phyloP scores from a whole-genome alignment of 2,329 filamentous ascomycete genomes.

The Pseudodiploospora longispora region DNA sequence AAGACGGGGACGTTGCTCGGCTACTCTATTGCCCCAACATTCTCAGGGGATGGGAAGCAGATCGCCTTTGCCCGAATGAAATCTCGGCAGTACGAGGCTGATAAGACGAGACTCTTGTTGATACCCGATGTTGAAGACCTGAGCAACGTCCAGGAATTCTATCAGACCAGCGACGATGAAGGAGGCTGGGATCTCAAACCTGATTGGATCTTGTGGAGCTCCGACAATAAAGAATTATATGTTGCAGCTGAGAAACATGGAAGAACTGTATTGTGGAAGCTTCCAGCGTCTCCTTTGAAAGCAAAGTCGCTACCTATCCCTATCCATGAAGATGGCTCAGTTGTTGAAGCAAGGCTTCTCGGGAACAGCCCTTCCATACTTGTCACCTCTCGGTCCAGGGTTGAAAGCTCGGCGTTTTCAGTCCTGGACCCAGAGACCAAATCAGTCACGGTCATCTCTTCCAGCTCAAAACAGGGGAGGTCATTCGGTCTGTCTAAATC shows the following conservation, averaged over 20 bases:
- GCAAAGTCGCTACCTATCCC: conserved; percentile 40
- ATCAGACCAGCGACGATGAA: conserved; percentile 51
- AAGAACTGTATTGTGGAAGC: conserved; percentile 51
- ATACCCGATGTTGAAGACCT: conserved; percentile 53
- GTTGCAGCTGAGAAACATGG: conserved; percentile 67
- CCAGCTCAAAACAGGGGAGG: conserved; percentile 56
- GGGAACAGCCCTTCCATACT: conserved; percentile 45
- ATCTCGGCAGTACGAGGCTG: conserved; percentile 68
- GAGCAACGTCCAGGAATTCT: conserved; percentile 53
- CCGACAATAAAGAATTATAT: conserved; percentile 55
- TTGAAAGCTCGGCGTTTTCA: conserved; percentile 65
- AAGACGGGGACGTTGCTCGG: conserved; percentile 53
- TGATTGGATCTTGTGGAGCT: conserved; percentile 48
- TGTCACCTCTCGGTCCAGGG: conserved; percentile 57
- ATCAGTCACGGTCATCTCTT: conserved; percentile 44
- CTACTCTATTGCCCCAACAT: conserved; percentile 59
- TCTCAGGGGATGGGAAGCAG: conserved; percentile 63
- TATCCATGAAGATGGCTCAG: conserved; percentile 45
- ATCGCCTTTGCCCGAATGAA: conserved; percentile 76
- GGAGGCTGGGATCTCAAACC: conserved; percentile 55
- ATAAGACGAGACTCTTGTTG: conserved; percentile 58
- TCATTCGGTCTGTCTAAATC: conserved; percentile 55
- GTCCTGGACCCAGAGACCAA: conserved; percentile 43
- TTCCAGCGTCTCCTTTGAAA: conserved; percentile 46
- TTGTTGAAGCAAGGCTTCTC: conserved; percentile 46